phyloP scores from a whole-genome alignment of 1,284 basidiomycete genomes.

The Clitocybe nebularis region DNA sequence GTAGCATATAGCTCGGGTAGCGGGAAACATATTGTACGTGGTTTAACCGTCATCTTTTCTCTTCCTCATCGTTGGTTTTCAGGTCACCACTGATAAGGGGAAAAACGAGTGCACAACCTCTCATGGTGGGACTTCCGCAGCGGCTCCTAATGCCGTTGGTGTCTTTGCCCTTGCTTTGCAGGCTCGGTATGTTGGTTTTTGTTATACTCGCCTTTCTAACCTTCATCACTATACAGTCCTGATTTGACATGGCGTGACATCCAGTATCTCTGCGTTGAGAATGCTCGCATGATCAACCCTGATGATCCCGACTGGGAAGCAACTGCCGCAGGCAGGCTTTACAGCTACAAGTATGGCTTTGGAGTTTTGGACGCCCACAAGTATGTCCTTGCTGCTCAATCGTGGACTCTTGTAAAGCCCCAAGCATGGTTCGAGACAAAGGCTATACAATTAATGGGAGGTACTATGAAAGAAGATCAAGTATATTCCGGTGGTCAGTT shows the following conservation, averaged over 20 bases:
- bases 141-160: conserved; percentile 92
- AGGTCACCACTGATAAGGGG: conserved; percentile 95
- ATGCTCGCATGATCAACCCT: conserved; percentile 78
- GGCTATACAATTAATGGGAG: conserved; percentile 63
- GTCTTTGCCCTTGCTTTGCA: conserved; percentile 87
- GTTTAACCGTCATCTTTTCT: conserved; percentile 8
- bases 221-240: conserved; percentile 46
- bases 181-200: conserved; percentile 55
- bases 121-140: conserved; percentile 97
- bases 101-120: conserved; percentile 77
- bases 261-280: conserved; percentile 85
- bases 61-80: conserved; percentile 16
- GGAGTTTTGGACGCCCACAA: conserved; percentile 84
- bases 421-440: conserved; percentile 87
- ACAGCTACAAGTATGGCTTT: conserved; percentile 98
- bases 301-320: conserved; percentile 95
- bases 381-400: conserved; percentile 79
- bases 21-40: conserved; percentile 84
- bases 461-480: conserved; percentile 53
- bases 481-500: conserved; percentile 63
- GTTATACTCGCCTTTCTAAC: conserved; percentile 7
- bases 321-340: conserved; percentile 76
- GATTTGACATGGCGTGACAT: conserved; percentile 97
- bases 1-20: conserved; percentile 97
- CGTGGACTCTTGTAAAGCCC: conserved; percentile 89